phyloP scores from a whole-genome alignment of 371 early-diverging fungal species.

The Circinella minor region DNA sequence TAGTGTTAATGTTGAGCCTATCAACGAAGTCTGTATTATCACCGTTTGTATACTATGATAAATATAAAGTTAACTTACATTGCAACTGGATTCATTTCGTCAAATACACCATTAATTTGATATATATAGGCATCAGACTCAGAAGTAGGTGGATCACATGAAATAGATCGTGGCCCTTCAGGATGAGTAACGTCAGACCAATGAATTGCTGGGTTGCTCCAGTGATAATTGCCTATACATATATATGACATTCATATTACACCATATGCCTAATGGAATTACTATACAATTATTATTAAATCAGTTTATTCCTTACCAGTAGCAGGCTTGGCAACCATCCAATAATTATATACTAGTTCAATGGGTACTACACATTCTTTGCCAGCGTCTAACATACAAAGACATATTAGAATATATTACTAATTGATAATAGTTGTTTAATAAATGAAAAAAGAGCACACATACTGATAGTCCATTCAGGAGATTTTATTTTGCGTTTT shows the following conservation, averaged over 20 bases:
- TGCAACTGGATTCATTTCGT: slow-evolving; percentile 35
- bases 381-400: slow-evolving; percentile 41
- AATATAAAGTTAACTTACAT: slow-evolving; percentile 21
- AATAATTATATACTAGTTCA: slow-evolving; percentile 58
- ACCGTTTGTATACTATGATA: too few relatives aligned
- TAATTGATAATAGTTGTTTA: neutral
- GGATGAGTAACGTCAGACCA: slow-evolving; percentile 71
- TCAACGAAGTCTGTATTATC: too few relatives aligned
- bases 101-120: slow-evolving; percentile 37
- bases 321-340: slow-evolving; percentile 49
- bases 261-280: too few relatives aligned
- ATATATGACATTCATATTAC: neutral
- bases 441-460: neutral
- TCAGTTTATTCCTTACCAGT: neutral
- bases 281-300: neutral
- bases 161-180: slow-evolving; percentile 29
- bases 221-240: slow-evolving; percentile 58
- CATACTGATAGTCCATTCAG: slow-evolving; percentile 35
- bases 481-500: slow-evolving; percentile 40
- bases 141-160: slow-evolving; percentile 36
- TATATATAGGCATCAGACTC: slow-evolving; percentile 24
- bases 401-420: too few relatives aligned
- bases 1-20: neutral
- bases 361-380: slow-evolving; percentile 73
- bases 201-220: slow-evolving; percentile 67